A percentile compares a stretch with the other conserved stretches of the same genome.
phyloP scores from a whole-genome alignment of 352 stramenopile species.

The Phytophthora pluvialis region DNA sequence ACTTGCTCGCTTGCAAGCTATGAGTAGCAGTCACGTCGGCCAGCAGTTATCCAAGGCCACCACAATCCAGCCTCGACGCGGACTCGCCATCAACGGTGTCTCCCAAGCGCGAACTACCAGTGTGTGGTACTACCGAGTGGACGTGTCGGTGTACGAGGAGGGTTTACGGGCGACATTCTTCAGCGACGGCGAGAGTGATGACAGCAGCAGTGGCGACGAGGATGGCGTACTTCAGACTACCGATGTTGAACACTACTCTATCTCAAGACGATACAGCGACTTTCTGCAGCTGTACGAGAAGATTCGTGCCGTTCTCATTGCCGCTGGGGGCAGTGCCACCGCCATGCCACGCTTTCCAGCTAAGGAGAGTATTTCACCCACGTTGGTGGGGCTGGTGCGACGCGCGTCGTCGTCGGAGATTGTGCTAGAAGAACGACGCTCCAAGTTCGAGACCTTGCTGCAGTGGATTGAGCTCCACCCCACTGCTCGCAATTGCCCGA shows the following conservation, averaged over 20 bases:
- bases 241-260: conserved; percentile 1
- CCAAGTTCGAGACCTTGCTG: background rate
- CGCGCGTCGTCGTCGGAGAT: background rate
- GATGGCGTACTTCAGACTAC: background rate
- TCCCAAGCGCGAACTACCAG: background rate
- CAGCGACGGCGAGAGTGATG: background rate
- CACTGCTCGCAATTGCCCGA: background rate
- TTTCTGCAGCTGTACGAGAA: conserved; percentile 2
- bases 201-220: background rate
- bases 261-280: background rate
- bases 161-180: conserved; percentile 1
- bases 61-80: background rate
- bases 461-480: conserved; percentile 2
- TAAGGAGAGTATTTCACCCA: background rate
- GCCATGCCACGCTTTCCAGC: background rate
- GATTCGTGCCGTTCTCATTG: background rate
- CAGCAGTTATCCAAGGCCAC: background rate
- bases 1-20: too few species aligned
- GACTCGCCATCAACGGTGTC: background rate
- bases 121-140: conserved; percentile 4
- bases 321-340: background rate
- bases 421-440: background rate
- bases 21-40: background rate
- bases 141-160: conserved; percentile 1
- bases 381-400: background rate